A percentile compares a stretch with the other conserved stretches of the same genome.
These are phyloP conservation scores for Bipolaris gigantea DNA, from an alignment of 2,329 filamentous ascomycete species.

Conservation along the genomic window DNA sequence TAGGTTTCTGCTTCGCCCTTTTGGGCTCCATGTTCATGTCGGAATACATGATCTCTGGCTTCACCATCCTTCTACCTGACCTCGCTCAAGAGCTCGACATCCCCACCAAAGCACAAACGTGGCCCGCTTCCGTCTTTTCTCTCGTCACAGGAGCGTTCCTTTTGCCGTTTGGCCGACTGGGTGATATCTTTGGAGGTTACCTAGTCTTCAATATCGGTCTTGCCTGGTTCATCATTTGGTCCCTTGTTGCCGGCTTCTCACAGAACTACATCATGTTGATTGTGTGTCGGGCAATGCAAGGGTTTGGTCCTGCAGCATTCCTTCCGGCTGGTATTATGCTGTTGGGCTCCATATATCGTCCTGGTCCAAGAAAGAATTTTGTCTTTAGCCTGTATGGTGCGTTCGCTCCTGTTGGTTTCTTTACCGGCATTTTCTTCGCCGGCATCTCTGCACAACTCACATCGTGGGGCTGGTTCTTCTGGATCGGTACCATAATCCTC, in stretches of 20 bases:
- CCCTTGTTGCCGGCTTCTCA: constrained; percentile 70
- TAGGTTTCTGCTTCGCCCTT: constrained; percentile 64
- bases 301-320: constrained; percentile 72
- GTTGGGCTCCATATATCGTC: constrained; percentile 65
- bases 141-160: constrained; percentile 44
- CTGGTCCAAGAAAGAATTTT: constrained; percentile 69
- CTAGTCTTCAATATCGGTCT: constrained; percentile 66
- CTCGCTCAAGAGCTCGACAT: constrained; percentile 66
- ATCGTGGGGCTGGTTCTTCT: constrained; percentile 42
- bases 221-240: constrained; percentile 68
- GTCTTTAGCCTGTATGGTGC: constrained; percentile 63
- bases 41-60: constrained; percentile 78
- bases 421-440: constrained; percentile 43
- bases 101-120: constrained; percentile 61
- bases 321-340: constrained; percentile 69
- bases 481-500: constrained; percentile 38
- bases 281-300: constrained; percentile 72
- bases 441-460: constrained; percentile 37
- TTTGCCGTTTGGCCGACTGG: constrained; percentile 56
- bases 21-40: constrained; percentile 65
- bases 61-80: constrained; percentile 68
- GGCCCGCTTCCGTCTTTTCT: constrained; percentile 45
- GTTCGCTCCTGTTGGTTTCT: constrained; percentile 54
- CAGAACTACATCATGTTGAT: constrained; percentile 70
- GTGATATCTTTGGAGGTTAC: constrained; percentile 66